Percentiles rank a stretch among this genome's conserved stretches.
These are phyloP conservation scores for Lizonia empirigonia DNA, from an alignment of 2,329 filamentous ascomycete genomes.

Conservation along the genomic window DNA sequence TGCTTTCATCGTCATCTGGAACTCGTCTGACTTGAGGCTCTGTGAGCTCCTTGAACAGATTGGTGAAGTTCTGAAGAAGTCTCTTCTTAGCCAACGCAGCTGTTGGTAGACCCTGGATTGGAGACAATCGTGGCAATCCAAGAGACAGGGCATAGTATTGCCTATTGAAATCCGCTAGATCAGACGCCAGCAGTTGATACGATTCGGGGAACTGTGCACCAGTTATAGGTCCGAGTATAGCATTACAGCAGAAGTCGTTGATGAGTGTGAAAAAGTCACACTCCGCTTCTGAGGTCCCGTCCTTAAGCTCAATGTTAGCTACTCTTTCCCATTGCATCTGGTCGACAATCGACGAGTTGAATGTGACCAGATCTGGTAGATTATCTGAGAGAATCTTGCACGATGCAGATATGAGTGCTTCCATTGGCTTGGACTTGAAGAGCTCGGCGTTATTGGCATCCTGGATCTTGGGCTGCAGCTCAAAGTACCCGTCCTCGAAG, in stretches of 20 bases:
- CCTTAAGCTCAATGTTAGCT: conserved; percentile 51
- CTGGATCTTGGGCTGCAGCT: conserved; percentile 37
- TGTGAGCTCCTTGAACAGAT: conserved; percentile 35
- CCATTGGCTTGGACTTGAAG: conserved; percentile 55
- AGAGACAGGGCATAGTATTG: conserved; percentile 60
- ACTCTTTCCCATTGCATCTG: conserved; percentile 67
- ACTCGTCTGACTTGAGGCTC: conserved; percentile 36
- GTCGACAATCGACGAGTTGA: conserved; percentile 64
- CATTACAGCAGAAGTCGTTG: conserved; percentile 62
- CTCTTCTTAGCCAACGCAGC: conserved; percentile 44
- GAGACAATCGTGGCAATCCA: conserved; percentile 62
- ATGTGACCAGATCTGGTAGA: conserved; percentile 64
- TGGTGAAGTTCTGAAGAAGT: conserved; percentile 35
- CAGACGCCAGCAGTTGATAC: conserved; percentile 52
- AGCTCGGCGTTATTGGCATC: conserved; percentile 51
- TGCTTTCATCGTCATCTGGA: conserved; percentile 40
- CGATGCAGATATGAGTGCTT: conserved; percentile 43
- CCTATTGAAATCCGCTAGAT: conserved; percentile 62
- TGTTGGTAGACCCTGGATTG: conserved; percentile 54
- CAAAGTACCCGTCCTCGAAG: conserved; percentile 26
- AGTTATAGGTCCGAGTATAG: conserved; percentile 56
- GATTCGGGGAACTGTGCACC: conserved; percentile 58
- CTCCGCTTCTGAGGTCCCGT: conserved; percentile 56
- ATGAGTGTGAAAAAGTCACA: conserved; percentile 53
- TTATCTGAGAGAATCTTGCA: conserved; percentile 42